Base-by-base conservation (phyloP, 169 alveolate species). In the Cryptosporidium meleagridis region DNA sequence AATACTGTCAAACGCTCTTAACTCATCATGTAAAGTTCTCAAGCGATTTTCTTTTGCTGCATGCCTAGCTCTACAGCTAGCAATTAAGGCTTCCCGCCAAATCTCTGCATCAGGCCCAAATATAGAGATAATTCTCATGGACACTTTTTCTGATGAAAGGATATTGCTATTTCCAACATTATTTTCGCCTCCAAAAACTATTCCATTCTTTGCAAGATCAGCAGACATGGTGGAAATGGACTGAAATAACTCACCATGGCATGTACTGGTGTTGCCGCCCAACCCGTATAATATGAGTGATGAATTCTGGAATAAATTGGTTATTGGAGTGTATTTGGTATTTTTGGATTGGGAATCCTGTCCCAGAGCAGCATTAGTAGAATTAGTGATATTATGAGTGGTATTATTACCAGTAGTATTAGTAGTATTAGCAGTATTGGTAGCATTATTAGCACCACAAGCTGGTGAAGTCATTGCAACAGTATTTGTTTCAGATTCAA, bases 101-200 rank as follows among this genome's bases (percentile, higher is more conserved):
- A 80, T 80, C 37, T 80, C 89, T 12, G 89, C 73, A 39, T 80
- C 89, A 3, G 89, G 89, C 0, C 89, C 89, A 48, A 80, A 80
- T 1, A 80, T 59, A 7, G 89, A 80, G 26, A 80, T 67, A 8
- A 80, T 41, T 7, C 89, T 37, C 12, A 80, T 80, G 9, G 89
- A 65, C 0, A 65, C 37, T 26, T 62, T 80, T 55, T 80, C 89
- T 1, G 44, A 18, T 12, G 72, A 67, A 51, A 51, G 85, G n/a
- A 12, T 68, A 18, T 10, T 68, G 6, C 9, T 12, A 69, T 41
- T 35, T 9, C 7, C n/a, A 37, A 26, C 21, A 29, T 26, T 18
- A 37, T 9, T 12, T 9, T 39, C 51, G 0, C 72, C 52, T 33
- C 52, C 33, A 0, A 37, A 37, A 16, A n/a, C 16, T n/a, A 70